Evolutionary conservation across 805 yeast species (phyloP), one percentile per base, ranked within the genome.

Genomic region (Ogataea siamensis): DNA sequence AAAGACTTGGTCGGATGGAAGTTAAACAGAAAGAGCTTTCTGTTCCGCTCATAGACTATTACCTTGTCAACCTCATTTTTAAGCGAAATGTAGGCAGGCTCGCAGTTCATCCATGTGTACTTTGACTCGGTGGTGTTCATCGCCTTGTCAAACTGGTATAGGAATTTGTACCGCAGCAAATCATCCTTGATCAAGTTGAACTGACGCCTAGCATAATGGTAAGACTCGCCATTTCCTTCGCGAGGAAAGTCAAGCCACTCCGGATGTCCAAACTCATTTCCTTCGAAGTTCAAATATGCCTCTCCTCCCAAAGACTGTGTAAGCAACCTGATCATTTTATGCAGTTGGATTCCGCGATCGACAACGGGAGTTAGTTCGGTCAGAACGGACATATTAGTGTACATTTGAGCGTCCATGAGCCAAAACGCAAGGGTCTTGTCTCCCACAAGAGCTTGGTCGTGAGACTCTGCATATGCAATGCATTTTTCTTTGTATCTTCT

Each of bases 231-330:
- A 63, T 91, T 93, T 23, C 96, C 96, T 19, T 49, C 82, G 54
- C 96, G 79, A 10, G 99, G 98, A 72, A 91, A 93, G 63, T 91
- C 99, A 36, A 93, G 74, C 99, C 99, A 91, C 60, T 91, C 99
- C 3, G 98, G 99, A 55, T 91, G 99, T 12, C 99, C 99, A 66
- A 93, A 91, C 64, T 91, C 99, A 56, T 91, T 91, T 41, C 99
- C 98, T 69, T 91, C 97, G 60, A 91, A 91, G 60, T 89, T 91
- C 57, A 91, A 74, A 57, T 91, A 91, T 0, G 95, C 96, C 63
- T 91, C 98, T 40, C 99, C 99, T 32, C 98, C 98, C n/a, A 91
- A 69, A 1, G 89, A 69, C 53, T 87, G 89, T 1, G 98, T 91
- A 15, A 89, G 53, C 39, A 93, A 70, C 48, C 99, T 74, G 45